Base-by-base conservation (phyloP, 345 rosid genomes). In the Cochlearia excelsa region DNA sequence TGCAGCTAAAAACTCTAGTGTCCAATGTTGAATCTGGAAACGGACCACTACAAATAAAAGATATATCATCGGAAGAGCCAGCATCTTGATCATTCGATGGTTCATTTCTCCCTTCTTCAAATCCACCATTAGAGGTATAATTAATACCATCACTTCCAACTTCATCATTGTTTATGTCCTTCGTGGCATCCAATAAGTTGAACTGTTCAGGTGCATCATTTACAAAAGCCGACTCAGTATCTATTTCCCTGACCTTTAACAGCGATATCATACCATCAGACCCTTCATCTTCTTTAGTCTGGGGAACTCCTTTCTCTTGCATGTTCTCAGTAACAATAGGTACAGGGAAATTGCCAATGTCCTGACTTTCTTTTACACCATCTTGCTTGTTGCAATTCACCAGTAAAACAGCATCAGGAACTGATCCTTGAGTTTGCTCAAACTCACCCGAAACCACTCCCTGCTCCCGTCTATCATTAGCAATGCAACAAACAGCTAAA, bases 91-190 rank as follows among this genome's bases (percentile, higher is more conserved):
- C 68, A 23, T 37, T 43, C 23, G 49, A 37, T 9, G 51, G 37
- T 59, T 66, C 64, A 29, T 41, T 58, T 53, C 44, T 44, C 45
- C 38, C 69, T 68, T 67, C 72, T 58, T 52, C 26, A 52, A 30
- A 38, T 33, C 65, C 66, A 51, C 58, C 66, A 16, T 37, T 63
- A 51, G 60, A 38, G 50, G 53, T 28, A 54, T 16, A 41, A 54
- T 26, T 41, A 63, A 60, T 41, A 61, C 57, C 67, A 49, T 23
- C 59, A 7, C 6, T 26, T 35, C 59, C 65, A 70, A 31, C 56
- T 63, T 57, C 44, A 37, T 9, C 42, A 57, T 26, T 2, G 9
- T 30, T 26, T 23, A 8, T 40, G 9, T 63, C 56, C 27, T 51
- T 45, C 1, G 46, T 38, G 4, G 33, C 26, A 56, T 64, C 70